These are phyloP conservation scores for Sequoiadendron giganteum DNA, from an alignment of 75 land plant genomes.

Conservation along the genomic window DNA sequence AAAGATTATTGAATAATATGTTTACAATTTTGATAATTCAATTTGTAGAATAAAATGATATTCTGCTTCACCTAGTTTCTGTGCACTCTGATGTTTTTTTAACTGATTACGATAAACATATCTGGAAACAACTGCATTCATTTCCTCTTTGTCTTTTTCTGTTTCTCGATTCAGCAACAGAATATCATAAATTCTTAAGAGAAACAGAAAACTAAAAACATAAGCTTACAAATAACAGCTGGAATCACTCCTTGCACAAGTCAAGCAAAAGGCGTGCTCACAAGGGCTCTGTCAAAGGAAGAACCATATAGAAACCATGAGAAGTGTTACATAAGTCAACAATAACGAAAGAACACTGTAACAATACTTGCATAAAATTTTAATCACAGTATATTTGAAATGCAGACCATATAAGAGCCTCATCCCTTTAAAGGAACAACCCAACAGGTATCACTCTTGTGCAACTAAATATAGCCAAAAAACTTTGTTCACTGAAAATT, in stretches of 20 bases:
- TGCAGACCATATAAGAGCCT: not conserved
- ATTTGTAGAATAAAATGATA: not conserved
- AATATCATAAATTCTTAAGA: not conserved
- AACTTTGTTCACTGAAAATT: not conserved
- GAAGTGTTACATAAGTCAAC: not conserved
- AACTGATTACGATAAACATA: not conserved
- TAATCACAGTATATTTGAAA: not conserved
- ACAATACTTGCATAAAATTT: not conserved
- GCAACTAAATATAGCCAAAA: not conserved
- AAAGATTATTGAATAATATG: not conserved
- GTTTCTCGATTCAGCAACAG: not conserved
- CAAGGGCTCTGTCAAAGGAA: constrained; percentile 68
- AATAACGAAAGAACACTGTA: not conserved
- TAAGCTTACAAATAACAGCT: constrained; percentile 86
- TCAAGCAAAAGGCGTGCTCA: constrained; percentile 92
- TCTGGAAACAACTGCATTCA: not conserved
- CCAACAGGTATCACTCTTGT: not conserved
- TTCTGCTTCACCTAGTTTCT: not conserved
- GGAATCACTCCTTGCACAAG: constrained; percentile 90
- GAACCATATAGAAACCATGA: not conserved
- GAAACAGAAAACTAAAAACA: not conserved
- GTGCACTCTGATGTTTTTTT: not conserved
- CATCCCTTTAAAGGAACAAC: not conserved
- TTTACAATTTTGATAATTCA: not conserved
- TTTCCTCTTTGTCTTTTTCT: not conserved